Base-by-base conservation (phyloP, 1,139 yeast species). In the Dujonia santamariae region DNA sequence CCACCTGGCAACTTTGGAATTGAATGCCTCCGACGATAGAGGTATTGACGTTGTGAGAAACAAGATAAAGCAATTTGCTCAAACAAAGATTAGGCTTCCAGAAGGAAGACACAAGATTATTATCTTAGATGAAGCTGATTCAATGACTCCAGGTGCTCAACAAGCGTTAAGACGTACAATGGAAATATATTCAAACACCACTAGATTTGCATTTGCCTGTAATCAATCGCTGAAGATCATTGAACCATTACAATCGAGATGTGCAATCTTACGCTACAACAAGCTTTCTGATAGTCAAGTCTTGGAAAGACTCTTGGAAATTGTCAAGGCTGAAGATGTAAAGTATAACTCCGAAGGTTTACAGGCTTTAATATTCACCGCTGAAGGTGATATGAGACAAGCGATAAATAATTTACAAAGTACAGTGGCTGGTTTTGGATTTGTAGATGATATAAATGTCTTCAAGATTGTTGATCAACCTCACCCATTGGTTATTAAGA, bases 351-450 rank as follows among this genome's bases (percentile, higher is more conserved):
- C 88, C 41, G 97, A 87, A 56, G 99, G 99, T 0, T 63, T 92
- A 26, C 90, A 88, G 47, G 98, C 98, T 0, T 70, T 92, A 41
- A 78, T 94, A n/a, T 92, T 92, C 62, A 84, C 97, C 0, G 95
- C 97, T 0, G 99, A 92, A 56, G 98, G 98, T 38, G 99, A 92
- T 55, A 92, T 94, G 98, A 77, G 99, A 60, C 98, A 92, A 57
- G 98, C 98, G 0, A 76, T 94, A 34, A 94, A 94, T 53, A 92
- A 92, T 56, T 58, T 92, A 39, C 98, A 92, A 54, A 82, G 95
- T 54, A 88, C 97, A 0, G 94, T 82, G 19, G 88, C 96, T 1
- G 98, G 98, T 1, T 90, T 90, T 61, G 92, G 86, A 2, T 73
- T 85, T 43, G 97, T 92, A 12, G 85, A 80, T 50, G 92, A 88